A percentile compares a stretch with the other conserved stretches of the same genome.
Evolutionary conservation across 768 basidiomycete genomes (phyloP).

Genomic region (Mycena olivaceomarginata): DNA sequence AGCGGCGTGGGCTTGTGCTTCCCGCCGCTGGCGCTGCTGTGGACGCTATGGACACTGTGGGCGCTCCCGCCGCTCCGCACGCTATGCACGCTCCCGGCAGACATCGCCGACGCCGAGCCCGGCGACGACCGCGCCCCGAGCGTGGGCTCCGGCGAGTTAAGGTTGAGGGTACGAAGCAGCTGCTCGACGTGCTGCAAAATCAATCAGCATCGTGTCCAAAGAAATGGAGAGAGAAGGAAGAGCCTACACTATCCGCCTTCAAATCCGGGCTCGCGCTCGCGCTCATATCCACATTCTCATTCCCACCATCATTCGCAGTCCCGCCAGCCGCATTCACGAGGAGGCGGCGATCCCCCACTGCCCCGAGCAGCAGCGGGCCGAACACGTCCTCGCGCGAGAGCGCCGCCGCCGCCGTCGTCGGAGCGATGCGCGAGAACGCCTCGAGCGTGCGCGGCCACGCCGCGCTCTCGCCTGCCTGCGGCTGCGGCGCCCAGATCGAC

Average conservation of each 20-base stretch:
- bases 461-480: constrained; percentile 74
- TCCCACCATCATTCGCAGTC: constrained; percentile 52
- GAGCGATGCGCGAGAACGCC: constrained; percentile 63
- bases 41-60: neutral
- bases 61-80: neutral
- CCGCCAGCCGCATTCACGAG: too few species aligned
- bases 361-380: constrained; percentile 70
- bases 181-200: constrained; percentile 83
- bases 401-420: constrained; percentile 48
- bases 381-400: constrained; percentile 80
- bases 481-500: constrained; percentile 92
- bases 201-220: constrained; percentile 38
- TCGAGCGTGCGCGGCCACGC: constrained; percentile 84
- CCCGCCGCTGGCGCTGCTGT: constrained; percentile 13
- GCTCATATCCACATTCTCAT: constrained; percentile 60
- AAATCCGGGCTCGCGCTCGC: constrained; percentile 33
- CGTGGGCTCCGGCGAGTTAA: constrained; percentile 82
- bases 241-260: constrained; percentile 65
- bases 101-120: constrained; percentile 64
- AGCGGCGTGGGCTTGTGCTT: constrained; percentile 32
- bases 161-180: constrained; percentile 85
- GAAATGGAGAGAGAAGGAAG: constrained; percentile 46
- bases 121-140: constrained; percentile 63
- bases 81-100: constrained; percentile 55
- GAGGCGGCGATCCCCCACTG: constrained; percentile 69